Evolutionary conservation across 345 rosid genomes (phyloP).

Genomic region (Eucalyptus erythrocorys): DNA sequence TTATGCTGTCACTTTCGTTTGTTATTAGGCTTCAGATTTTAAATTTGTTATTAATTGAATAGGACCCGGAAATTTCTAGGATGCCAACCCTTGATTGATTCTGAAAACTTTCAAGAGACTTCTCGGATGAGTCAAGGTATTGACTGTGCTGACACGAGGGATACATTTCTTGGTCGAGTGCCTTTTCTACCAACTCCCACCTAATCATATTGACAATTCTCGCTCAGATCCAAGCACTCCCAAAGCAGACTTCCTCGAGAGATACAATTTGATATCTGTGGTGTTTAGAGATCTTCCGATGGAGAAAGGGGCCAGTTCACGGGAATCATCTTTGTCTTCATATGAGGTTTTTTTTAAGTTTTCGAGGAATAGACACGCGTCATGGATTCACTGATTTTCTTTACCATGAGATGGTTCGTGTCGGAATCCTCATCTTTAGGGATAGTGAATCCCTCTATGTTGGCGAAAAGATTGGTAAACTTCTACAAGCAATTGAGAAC

Average conservation of each 20-base stretch:
- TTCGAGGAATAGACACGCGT: not conserved
- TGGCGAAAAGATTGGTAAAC: not conserved
- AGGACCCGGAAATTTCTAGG: not conserved
- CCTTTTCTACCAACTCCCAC: not conserved
- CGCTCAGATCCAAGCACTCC: not conserved
- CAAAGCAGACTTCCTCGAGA: not conserved
- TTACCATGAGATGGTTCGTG: not conserved
- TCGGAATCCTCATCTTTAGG: not conserved
- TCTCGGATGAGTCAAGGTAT: not conserved
- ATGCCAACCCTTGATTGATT: not conserved
- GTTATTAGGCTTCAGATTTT: not conserved
- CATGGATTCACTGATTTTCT: not conserved
- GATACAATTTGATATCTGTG: not conserved
- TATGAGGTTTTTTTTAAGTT: not conserved
- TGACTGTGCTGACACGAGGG: not conserved
- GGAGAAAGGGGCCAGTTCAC: not conserved
- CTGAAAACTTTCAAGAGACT: not conserved
- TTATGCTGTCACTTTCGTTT: too few relatives aligned
- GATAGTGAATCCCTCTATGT: not conserved
- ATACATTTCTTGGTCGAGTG: not conserved
- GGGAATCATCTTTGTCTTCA: not conserved
- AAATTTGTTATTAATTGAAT: not conserved
- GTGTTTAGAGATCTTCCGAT: not conserved
- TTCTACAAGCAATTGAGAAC: not conserved
- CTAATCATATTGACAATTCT: not conserved